Evolutionary conservation across 805 yeast species (phyloP).

Genomic region (Tetrapisispora iriomotensis): DNA sequence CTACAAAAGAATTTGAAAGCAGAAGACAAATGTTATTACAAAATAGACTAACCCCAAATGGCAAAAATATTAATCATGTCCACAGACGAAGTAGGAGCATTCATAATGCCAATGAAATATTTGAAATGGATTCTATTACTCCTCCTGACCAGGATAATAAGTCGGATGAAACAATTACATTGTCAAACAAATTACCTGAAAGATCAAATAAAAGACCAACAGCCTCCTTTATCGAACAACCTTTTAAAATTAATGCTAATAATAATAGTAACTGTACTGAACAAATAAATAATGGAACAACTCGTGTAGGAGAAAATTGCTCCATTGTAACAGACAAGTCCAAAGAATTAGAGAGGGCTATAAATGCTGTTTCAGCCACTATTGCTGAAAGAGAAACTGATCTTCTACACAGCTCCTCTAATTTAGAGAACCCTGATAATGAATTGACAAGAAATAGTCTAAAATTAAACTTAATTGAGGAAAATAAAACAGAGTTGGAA

Average conservation of each 20-base stretch:
- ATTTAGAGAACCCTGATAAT: too few species aligned
- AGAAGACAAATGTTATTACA: slow-evolving; percentile 16
- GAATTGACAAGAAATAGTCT: too few species aligned
- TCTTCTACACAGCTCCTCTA: too few species aligned
- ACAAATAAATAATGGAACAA: neutral
- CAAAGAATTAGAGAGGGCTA: neutral
- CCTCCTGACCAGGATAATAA: neutral
- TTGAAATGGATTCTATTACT: too few species aligned
- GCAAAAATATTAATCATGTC: slow-evolving; percentile 9
- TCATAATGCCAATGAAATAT: slow-evolving; percentile 14
- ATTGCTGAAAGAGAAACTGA: slow-evolving; percentile 1
- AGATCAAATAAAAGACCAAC: slow-evolving; percentile 15
- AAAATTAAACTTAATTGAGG: neutral
- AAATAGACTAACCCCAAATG: slow-evolving; percentile 6
- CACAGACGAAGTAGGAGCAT: slow-evolving; percentile 27
- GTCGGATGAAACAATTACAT: neutral
- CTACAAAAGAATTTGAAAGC: slow-evolving; percentile 10
- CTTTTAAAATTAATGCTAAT: neutral
- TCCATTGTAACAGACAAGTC: neutral
- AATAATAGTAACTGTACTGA: too few species aligned
- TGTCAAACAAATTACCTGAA: slow-evolving; percentile 7
- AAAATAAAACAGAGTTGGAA: neutral
- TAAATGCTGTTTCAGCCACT: neutral
- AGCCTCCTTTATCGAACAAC: too few species aligned
- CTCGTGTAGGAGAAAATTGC: neutral